Percentiles rank a stretch among this genome's conserved stretches.
Evolutionary conservation across 2,329 filamentous ascomycete genomes (phyloP).

Genomic region (Hirsutella rhossiliensis): DNA sequence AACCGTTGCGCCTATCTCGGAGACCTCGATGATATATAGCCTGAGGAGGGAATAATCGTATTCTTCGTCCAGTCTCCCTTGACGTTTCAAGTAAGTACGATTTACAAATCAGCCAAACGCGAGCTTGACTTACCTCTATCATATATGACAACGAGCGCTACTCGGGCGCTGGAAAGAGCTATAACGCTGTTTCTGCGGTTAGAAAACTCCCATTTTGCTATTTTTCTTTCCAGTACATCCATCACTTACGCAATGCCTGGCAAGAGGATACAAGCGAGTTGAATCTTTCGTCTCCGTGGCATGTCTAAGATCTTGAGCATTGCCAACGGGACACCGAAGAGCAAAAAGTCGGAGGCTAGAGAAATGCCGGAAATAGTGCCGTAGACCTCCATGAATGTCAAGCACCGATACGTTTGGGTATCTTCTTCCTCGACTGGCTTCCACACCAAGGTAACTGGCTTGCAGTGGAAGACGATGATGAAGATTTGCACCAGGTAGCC

Average conservation of each 20-base stretch:
- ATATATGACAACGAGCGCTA: background rate
- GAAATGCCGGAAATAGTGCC: background rate
- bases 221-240: background rate
- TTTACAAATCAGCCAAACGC: no score
- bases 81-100: no score
- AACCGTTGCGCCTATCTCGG: slow-evolving; percentile 36
- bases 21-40: slow-evolving; percentile 34
- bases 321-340: slow-evolving; percentile 1
- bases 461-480: slow-evolving; percentile 3
- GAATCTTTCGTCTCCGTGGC: slow-evolving; percentile 1
- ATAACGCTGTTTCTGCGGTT: background rate
- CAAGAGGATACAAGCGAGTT: slow-evolving; percentile 1
- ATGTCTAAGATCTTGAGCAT: slow-evolving; percentile 2
- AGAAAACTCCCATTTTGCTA: background rate
- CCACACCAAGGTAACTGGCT: slow-evolving; percentile 1
- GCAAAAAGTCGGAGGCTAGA: slow-evolving; percentile 1
- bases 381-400: background rate
- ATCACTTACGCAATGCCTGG: slow-evolving; percentile 2
- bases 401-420: background rate
- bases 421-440: background rate
- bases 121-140: background rate
- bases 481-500: slow-evolving; percentile 1
- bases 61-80: no score
- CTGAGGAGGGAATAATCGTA: background rate
- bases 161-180: background rate